Percentiles rank a stretch among this genome's conserved stretches.
Conservation (phyloP, 805 yeast species). For the Yarrowia deformans region DNA sequence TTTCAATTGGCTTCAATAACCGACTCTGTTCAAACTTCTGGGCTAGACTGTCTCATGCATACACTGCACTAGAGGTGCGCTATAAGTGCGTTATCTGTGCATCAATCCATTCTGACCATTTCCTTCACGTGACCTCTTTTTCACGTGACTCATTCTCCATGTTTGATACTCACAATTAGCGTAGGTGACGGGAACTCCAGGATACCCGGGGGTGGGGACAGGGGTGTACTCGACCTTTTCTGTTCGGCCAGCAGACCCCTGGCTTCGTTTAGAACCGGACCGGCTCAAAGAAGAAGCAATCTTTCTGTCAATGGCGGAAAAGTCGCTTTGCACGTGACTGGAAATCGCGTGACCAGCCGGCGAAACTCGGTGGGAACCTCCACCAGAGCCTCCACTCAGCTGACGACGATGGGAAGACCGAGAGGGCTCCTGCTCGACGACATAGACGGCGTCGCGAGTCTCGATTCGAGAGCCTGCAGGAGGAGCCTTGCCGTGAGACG, state of each 20-base stretch:
- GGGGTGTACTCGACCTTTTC: constrained; percentile 25
- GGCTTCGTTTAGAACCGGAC: constrained; percentile 6
- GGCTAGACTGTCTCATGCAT: too few relatives aligned
- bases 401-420: constrained; percentile 19
- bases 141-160: too few relatives aligned
- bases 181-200: neutral
- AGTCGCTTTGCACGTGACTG: constrained; percentile 20
- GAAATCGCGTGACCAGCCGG: constrained; percentile 15
- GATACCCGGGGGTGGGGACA: constrained; percentile 6
- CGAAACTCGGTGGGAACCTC: neutral
- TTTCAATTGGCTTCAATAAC: too few relatives aligned
- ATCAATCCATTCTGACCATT: too few relatives aligned
- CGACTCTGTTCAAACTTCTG: too few relatives aligned
- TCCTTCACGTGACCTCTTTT: too few relatives aligned
- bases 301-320: constrained; percentile 30
- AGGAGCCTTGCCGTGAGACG: constrained; percentile 26
- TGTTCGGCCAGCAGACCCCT: neutral
- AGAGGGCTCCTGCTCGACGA: constrained; percentile 6
- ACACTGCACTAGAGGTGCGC: too few relatives aligned
- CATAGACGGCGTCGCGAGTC: constrained; percentile 34
- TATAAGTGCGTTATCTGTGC: too few relatives aligned
- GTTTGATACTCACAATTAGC: constrained; percentile 19
- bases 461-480: constrained; percentile 32
- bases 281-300: constrained; percentile 16
- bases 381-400: constrained; percentile 17